Base-by-base conservation (phyloP, 805 yeast species). In the Ogataea trehaloabstinens region DNA sequence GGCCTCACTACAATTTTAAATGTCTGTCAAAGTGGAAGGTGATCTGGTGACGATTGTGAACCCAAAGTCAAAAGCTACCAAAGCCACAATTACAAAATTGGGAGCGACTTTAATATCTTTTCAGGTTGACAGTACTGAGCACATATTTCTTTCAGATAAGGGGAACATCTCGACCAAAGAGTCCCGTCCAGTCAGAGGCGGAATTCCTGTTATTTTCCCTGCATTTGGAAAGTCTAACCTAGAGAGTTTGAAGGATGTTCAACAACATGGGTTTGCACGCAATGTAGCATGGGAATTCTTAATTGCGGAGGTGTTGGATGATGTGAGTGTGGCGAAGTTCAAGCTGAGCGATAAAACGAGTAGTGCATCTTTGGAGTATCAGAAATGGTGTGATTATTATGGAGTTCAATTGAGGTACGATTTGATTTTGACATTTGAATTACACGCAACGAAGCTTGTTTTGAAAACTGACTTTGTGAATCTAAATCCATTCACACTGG, bases 261-360 rank as follows among this genome's bases (percentile, higher is more conserved):
- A 45, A 37, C 52, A 48, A 16, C 54, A 50, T 29, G 54, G 54
- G 29, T 50, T 50, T 42, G 54, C 52, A 4, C 38, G 54, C 19
- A 50, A 50, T 25, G 15, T 48, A 20, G 20, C 33, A 3, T 50
- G 54, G 54, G 43, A 48, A 18, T 49, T 47, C 33, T 39, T 47
- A 5, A 41, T 43, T 28, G 50, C 42, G 2, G 52, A 45, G 31
- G 51, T 49, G 2, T 24, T 45, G 21, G 40, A 42, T 33, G 43
- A 46, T 16, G 24, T 31, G 10, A 46, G 51, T 4, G 35, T 31
- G 4, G 54, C 49, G 2, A 43, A 35, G 24, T 48, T 50, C 31
- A 38, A 33, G 33, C 27, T 48, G 17, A 21, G 29, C 11, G 34
- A 42, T 6, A 29, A 34, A 5, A 34, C 15, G 8, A 41, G 42